phyloP scores from a whole-genome alignment of 2,329 filamentous ascomycete genomes.

The Xylariaceae sp. region DNA sequence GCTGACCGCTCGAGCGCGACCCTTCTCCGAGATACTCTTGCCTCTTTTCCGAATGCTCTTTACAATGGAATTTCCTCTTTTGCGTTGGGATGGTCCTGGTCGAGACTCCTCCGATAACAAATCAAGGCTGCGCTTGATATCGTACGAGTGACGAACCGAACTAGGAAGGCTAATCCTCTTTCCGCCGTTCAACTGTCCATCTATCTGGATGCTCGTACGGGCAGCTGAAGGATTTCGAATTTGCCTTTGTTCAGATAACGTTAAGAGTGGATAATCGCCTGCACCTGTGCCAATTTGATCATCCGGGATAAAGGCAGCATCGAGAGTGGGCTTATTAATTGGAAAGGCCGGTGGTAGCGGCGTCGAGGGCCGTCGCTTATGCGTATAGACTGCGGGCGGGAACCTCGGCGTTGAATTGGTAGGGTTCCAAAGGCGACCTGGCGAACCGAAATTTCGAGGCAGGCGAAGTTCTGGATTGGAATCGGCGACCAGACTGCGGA shows the following conservation, averaged over 20 bases:
- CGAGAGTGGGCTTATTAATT: slow-evolving; percentile 42
- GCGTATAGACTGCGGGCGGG: slow-evolving; percentile 28
- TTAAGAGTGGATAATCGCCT: slow-evolving; percentile 48
- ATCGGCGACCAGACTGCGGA: slow-evolving; percentile 39
- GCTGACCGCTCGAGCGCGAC: slow-evolving; percentile 26
- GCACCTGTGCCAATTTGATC: slow-evolving; percentile 38
- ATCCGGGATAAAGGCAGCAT: slow-evolving; percentile 33
- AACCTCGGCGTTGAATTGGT: slow-evolving; percentile 53
- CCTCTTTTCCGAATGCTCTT: slow-evolving; percentile 28
- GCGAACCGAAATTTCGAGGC: slow-evolving; percentile 37
- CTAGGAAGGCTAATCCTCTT: slow-evolving; percentile 49
- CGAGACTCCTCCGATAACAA: slow-evolving; percentile 25
- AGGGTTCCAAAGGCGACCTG: slow-evolving; percentile 55
- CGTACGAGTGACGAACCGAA: slow-evolving; percentile 50
- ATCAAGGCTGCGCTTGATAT: slow-evolving; percentile 40
- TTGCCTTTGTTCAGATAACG: slow-evolving; percentile 46
- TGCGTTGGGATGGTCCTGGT: slow-evolving; percentile 25
- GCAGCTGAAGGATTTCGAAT: slow-evolving; percentile 39
- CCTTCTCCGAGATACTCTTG: slow-evolving; percentile 28
- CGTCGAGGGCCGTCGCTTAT: slow-evolving; percentile 47
- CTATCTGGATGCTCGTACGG: slow-evolving; percentile 48
- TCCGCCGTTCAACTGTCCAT: slow-evolving; percentile 41
- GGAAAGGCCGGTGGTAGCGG: slow-evolving; percentile 50
- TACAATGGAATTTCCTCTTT: slow-evolving; percentile 20
- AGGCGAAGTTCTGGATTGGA: slow-evolving; percentile 29